Percentiles rank a stretch among this genome's conserved stretches.
Evolutionary conservation across 2,329 filamentous ascomycete genomes (phyloP).

Genomic region (Alternaria viburni): DNA sequence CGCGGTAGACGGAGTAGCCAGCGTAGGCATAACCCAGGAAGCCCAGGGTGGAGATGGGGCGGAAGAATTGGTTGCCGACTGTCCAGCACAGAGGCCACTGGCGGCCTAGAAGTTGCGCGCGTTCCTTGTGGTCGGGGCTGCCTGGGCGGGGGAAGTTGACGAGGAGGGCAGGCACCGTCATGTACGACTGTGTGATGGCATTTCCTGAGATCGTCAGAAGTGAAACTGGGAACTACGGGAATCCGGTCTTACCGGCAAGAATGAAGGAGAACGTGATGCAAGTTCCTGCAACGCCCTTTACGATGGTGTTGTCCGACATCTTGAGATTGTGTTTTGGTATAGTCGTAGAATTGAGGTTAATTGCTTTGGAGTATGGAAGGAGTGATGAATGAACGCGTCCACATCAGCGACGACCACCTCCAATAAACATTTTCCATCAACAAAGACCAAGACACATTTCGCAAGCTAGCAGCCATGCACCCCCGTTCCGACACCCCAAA

Average conservation of each 20-base stretch:
- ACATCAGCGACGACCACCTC: slow-evolving; percentile 1
- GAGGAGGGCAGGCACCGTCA: slow-evolving; percentile 58
- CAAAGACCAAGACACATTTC: slow-evolving; percentile 4
- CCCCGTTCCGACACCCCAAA: slow-evolving; percentile 7
- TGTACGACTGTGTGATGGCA: slow-evolving; percentile 60
- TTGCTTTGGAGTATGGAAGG: neutral
- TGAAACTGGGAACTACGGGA: neutral
- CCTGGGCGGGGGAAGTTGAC: slow-evolving; percentile 54
- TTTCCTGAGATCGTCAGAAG: slow-evolving; percentile 49
- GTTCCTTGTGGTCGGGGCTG: slow-evolving; percentile 50
- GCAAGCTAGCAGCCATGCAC: neutral
- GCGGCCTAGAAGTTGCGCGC: slow-evolving; percentile 54
- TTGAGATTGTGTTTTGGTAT: neutral
- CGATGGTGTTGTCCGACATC: slow-evolving; percentile 43
- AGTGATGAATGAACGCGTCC: neutral
- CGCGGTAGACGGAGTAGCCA: slow-evolving; percentile 46
- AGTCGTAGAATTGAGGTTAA: neutral
- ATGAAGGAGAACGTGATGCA: slow-evolving; percentile 59
- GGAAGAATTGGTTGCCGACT: slow-evolving; percentile 60
- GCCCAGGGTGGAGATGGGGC: slow-evolving; percentile 58
- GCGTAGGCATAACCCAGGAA: slow-evolving; percentile 57
- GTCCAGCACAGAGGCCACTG: slow-evolving; percentile 60
- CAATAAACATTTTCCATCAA: slow-evolving; percentile 9
- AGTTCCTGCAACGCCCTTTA: slow-evolving; percentile 52
- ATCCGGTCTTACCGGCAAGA: slow-evolving; percentile 50